Base-by-base conservation (phyloP, 2,329 filamentous ascomycete genomes). In the Stemphylium beticola region DNA sequence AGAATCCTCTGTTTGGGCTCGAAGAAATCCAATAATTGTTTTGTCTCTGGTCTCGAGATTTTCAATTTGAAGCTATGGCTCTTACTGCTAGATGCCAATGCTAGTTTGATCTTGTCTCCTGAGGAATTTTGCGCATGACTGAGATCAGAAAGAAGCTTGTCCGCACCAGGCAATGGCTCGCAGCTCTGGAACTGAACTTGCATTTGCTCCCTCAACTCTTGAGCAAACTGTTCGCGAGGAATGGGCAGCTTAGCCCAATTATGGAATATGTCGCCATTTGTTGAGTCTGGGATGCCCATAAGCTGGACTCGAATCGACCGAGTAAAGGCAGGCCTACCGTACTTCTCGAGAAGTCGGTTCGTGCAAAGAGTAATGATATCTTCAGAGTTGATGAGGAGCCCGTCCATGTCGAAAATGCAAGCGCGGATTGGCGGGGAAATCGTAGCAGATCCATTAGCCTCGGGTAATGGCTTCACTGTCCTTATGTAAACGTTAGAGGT, bases 371-470 rank as follows among this genome's bases (percentile, higher is more conserved):
- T 50, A 50, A 37, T 37, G 12, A 71, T 68, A 55, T 73, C 70
- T 58, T 74, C 70, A 40, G 70, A 64, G 54, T 73, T 68, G 55
- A 73, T 65, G 46, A 74, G 67, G n/a, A 69, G 61, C 1, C 71
- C 69, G 39, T 73, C 71, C 57, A 73, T 57, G 57, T 73, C 6
- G 20, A 22, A 22, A 22, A 22, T 22, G 20, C 20, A 22, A 22
- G 20, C 20, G 20, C 20, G 20, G 20, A 22, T 22, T 22, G 20
- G 20, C 20, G 20, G 20, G 20, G 6, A 22, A 22, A 22, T 22
- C 20, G 41, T 36, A 45, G 32, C 3, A 11, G 44, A 20, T 36
- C 32, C 44, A 47, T 47, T 26, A 24, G 18, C 44, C 32, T 37
- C 33, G 17, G 31, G 44, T 14, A 36, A 37, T 37, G 9, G 44